Conservation (phyloP, 495 filamentous ascomycete genomes). For the Tuber microsphaerosporum region DNA sequence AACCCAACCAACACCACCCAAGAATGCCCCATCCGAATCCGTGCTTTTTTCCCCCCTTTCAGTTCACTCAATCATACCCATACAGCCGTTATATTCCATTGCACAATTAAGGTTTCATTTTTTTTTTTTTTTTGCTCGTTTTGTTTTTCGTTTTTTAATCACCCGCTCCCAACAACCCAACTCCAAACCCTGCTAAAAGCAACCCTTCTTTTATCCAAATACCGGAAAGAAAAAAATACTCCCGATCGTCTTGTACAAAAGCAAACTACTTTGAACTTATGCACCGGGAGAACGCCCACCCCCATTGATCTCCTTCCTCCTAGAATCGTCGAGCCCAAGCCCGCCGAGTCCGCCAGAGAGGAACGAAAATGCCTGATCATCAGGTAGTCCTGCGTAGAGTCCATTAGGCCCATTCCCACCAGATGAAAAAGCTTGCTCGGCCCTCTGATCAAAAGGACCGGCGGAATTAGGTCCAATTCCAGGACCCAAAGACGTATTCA, state of each 20-base stretch:
- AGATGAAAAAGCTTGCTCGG: slow-evolving; percentile 83
- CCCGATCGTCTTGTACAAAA: slow-evolving; percentile 28
- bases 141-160: slow-evolving; percentile 25
- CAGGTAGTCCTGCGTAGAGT: slow-evolving; percentile 54
- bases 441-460: slow-evolving; percentile 85
- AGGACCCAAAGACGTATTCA: slow-evolving; percentile 68
- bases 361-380: slow-evolving; percentile 76
- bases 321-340: slow-evolving; percentile 75
- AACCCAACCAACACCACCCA: slow-evolving; percentile 29
- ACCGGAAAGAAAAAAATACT: slow-evolving; percentile 1
- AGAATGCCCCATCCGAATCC: slow-evolving; percentile 23
- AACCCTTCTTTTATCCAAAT: slow-evolving; percentile 8
- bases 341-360: slow-evolving; percentile 73
- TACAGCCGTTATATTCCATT: slow-evolving; percentile 36
- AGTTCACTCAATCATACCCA: slow-evolving; percentile 25
- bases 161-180: slow-evolving; percentile 29
- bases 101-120: slow-evolving; percentile 33
- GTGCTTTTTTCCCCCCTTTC: slow-evolving; percentile 10
- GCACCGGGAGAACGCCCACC: slow-evolving; percentile 44
- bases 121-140: slow-evolving; percentile 15
- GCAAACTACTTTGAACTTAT: slow-evolving; percentile 24
- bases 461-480: slow-evolving; percentile 68
- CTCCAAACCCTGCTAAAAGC: slow-evolving; percentile 35
- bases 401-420: slow-evolving; percentile 66
- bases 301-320: slow-evolving; percentile 63